phyloP scores from a whole-genome alignment of 2,329 filamentous ascomycete genomes.

The Microthyrium microscopicum region DNA sequence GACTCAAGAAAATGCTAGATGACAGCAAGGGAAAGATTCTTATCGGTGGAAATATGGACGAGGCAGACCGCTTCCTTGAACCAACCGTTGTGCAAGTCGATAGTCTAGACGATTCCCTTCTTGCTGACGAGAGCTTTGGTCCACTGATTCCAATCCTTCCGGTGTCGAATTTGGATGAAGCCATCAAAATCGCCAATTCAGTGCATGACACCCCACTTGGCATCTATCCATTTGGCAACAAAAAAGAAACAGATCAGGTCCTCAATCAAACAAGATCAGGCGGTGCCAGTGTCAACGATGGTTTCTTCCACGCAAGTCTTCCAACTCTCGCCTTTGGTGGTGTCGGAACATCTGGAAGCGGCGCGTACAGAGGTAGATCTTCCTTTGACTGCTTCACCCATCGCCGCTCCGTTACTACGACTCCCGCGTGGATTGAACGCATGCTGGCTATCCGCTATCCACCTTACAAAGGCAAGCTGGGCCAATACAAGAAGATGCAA shows the following conservation, averaged over 20 bases:
- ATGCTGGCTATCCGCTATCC: conserved; percentile 52
- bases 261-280: conserved; percentile 32
- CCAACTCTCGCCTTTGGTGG: conserved; percentile 66
- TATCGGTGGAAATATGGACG: conserved; percentile 70
- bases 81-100: conserved; percentile 82
- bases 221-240: conserved; percentile 71
- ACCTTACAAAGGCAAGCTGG: conserved; percentile 40
- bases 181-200: conserved; percentile 63
- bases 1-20: conserved; percentile 86
- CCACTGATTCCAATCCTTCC: conserved; percentile 76
- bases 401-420: conserved; percentile 41
- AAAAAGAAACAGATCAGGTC: conserved; percentile 55
- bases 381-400: conserved; percentile 54
- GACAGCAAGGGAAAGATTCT: conserved; percentile 68
- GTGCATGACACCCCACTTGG: conserved; percentile 72
- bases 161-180: conserved; percentile 65
- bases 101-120: conserved; percentile 56
- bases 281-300: conserved; percentile 35
- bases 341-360: conserved; percentile 62
- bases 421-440: conserved; percentile 50
- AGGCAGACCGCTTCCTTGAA: conserved; percentile 67
- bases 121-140: conserved; percentile 77
- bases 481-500: conserved; percentile 33
- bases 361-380: conserved; percentile 62
- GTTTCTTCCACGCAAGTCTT: conserved; percentile 54